These are phyloP conservation scores for Hordeum pubiflorum DNA, from an alignment of 202 grass and related monocot genomes.

Conservation along the genomic window DNA sequence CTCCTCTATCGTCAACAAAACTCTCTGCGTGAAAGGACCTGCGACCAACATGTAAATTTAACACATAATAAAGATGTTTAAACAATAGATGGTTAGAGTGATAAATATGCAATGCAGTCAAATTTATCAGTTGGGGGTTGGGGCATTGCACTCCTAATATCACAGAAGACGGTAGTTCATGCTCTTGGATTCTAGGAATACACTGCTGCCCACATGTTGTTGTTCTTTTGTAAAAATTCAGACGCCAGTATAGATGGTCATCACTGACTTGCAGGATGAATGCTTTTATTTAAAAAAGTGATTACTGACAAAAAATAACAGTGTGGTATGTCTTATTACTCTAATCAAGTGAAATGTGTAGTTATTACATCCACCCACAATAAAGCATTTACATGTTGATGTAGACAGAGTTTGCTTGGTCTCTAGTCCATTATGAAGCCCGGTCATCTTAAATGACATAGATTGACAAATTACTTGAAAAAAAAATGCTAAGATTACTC, in stretches of 20 bases:
- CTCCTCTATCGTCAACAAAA: conserved; percentile 84
- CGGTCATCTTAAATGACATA: neutral
- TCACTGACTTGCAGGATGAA: neutral
- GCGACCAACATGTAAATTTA: conserved; percentile 24
- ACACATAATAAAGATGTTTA: neutral
- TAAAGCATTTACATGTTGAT: neutral
- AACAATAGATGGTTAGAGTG: neutral
- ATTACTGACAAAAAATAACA: neutral
- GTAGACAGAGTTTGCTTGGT: neutral
- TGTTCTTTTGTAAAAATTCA: neutral
- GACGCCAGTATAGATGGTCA: neutral
- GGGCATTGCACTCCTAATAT: neutral
- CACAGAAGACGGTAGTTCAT: neutral
- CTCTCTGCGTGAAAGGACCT: conserved; percentile 86
- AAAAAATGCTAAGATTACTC: neutral
- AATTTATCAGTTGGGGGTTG: neutral
- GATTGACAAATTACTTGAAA: neutral
- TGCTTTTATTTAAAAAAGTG: neutral
- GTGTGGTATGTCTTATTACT: neutral
- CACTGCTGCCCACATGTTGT: neutral
- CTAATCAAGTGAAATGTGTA: neutral
- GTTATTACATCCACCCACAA: neutral
- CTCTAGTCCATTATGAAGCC: neutral
- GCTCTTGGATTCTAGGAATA: conserved; percentile 5
- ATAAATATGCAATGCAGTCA: conserved; percentile 3